Conservation (phyloP, 805 yeast species). For the Torulaspora gathmanii region DNA sequence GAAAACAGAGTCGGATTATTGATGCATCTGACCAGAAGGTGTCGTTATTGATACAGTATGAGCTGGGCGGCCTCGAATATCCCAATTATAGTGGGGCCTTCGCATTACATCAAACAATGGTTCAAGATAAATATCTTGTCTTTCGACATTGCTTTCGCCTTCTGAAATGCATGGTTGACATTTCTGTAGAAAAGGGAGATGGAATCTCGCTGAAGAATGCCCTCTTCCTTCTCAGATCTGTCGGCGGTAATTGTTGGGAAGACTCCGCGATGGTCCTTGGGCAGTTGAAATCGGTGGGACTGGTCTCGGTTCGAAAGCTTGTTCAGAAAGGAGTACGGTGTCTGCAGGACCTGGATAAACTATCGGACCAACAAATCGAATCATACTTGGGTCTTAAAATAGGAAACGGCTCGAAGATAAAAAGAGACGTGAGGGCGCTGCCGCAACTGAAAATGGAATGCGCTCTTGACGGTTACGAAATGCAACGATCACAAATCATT, state of each 20-base stretch:
- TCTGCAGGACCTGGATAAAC: conserved; percentile 31
- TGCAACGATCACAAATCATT: conserved; percentile 4
- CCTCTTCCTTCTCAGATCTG: conserved; percentile 39
- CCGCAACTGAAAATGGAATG: conserved; percentile 37
- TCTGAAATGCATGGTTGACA: conserved; percentile 43
- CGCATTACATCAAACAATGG: conserved; percentile 39
- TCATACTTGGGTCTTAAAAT: conserved; percentile 39
- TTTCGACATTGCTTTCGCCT: conserved; percentile 43
- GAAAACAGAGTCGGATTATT: conserved; percentile 25
- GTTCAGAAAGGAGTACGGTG: conserved; percentile 35
- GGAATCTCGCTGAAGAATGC: conserved; percentile 40
- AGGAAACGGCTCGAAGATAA: conserved; percentile 40
- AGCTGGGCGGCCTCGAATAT: conserved; percentile 46
- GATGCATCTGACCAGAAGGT: conserved; percentile 38
- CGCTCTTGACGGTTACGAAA: conserved; percentile 15
- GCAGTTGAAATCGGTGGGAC: conserved; percentile 47
- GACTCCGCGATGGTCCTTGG: conserved; percentile 41
- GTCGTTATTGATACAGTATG: conserved; percentile 44
- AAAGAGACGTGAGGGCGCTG: conserved; percentile 33
- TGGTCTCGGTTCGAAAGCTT: conserved; percentile 39
- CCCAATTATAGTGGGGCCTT: conserved; percentile 42
- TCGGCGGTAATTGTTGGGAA: conserved; percentile 50
- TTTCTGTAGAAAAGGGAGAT: conserved; percentile 41
- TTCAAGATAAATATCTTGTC: conserved; percentile 42
- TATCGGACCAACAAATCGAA: conserved; percentile 39